Evolutionary conservation across 2,329 filamentous ascomycete genomes (phyloP).

Genomic region (Arthrobotrys conoides): DNA sequence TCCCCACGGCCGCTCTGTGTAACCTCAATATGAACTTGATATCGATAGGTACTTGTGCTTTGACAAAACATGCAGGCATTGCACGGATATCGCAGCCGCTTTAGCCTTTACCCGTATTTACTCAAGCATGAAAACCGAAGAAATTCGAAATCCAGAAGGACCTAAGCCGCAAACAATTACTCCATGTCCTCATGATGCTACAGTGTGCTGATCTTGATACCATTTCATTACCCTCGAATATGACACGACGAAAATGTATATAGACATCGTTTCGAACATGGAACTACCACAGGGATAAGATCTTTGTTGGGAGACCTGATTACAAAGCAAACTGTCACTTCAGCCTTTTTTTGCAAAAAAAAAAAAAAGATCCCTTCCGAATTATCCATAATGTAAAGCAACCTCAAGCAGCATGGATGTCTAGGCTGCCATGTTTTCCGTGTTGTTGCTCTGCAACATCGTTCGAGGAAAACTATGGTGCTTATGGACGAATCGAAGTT

Average conservation of each 20-base stretch:
- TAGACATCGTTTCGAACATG: slow-evolving; percentile 21
- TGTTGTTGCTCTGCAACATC: slow-evolving; percentile 44
- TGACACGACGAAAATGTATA: slow-evolving; percentile 2
- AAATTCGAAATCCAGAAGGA: too few relatives aligned
- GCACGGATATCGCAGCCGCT: slow-evolving; percentile 20
- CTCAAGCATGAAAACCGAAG: neutral
- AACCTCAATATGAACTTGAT: neutral
- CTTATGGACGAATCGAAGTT: neutral
- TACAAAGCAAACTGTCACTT: slow-evolving; percentile 26
- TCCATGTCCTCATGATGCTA: slow-evolving; percentile 3
- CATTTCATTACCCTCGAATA: neutral
- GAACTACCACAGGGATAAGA: slow-evolving; percentile 4
- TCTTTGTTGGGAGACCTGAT: neutral
- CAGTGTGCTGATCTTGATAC: slow-evolving; percentile 9
- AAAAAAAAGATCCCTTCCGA: neutral
- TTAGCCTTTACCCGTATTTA: slow-evolving; percentile 5
- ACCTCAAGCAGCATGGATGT: slow-evolving; percentile 24
- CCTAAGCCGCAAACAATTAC: neutral
- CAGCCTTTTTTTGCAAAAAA: slow-evolving; percentile 19
- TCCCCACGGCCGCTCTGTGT: slow-evolving; percentile 7
- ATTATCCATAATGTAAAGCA: slow-evolving; percentile 32
- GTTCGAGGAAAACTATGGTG: slow-evolving; percentile 18
- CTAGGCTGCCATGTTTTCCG: slow-evolving; percentile 35
- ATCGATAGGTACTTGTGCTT: slow-evolving; percentile 3
- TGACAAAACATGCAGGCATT: slow-evolving; percentile 3